phyloP scores from a whole-genome alignment of 2,329 filamentous ascomycete genomes.

The Elsinoe fawcettii region DNA sequence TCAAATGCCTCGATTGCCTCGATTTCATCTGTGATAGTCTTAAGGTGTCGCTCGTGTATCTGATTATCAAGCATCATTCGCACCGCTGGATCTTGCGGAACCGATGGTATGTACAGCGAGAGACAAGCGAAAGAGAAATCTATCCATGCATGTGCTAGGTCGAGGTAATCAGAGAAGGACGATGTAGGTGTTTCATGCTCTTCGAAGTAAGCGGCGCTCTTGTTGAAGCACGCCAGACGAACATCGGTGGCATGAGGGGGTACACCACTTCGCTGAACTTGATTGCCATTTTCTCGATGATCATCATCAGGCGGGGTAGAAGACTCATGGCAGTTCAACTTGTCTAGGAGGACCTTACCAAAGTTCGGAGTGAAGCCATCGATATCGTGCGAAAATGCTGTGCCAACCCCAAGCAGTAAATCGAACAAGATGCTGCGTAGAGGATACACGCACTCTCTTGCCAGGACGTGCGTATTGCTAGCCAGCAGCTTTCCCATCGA shows the following conservation, averaged over 20 bases:
- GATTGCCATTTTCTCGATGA: no score
- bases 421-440: not conserved
- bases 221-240: not conserved
- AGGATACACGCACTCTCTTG: not conserved
- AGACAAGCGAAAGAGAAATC: conserved; percentile 67
- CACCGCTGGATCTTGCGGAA: conserved; percentile 71
- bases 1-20: conserved; percentile 59
- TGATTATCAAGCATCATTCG: conserved; percentile 50
- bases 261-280: no score
- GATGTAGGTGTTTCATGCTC: not conserved
- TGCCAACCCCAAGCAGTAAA: not conserved
- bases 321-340: no score
- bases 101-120: conserved; percentile 75
- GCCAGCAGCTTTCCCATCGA: conserved; percentile 11
- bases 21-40: conserved; percentile 34
- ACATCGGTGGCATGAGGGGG: no score
- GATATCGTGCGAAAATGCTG: not conserved
- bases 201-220: not conserved
- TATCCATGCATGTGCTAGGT: conserved; percentile 52
- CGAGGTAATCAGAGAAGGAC: not conserved
- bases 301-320: no score
- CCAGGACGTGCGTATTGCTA: not conserved
- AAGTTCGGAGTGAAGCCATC: no score
- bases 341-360: no score
- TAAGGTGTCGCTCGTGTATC: conserved; percentile 39